Base-by-base conservation (phyloP, 2,329 filamentous ascomycete species). In the Apiospora phragmitis region DNA sequence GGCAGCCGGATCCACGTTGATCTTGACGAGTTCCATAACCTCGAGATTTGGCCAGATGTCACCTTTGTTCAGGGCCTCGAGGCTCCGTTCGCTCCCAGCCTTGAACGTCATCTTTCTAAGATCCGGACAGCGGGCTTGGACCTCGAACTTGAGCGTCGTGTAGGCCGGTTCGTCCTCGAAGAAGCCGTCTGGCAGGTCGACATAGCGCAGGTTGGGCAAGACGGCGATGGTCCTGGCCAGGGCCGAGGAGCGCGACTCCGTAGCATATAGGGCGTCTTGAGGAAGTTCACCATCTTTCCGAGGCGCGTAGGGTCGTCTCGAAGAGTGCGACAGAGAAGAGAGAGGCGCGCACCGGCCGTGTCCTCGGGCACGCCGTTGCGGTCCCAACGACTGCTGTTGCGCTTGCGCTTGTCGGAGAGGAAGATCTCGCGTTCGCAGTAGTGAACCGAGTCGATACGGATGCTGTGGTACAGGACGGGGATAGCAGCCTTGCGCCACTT, bases 221-320 rank as follows among this genome's bases (percentile, higher is more conserved):
- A 95, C 93, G 47, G 94, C 94, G 66, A 98, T 92, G 35, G 93
- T 94, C 68, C 94, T 90, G 12, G 95, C 95, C 67, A 98, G 88
- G 73, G 95, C 93, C 69, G 93, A 88, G 79, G 96, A 94, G 79
- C 89, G 93, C 1, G 93, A 93, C 83, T 98, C 94, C 95, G 91
- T 69, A 95, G 92, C 95, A 98, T 98, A 81, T 97, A 98, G 8
- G 95, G 94, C 71, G 94, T 91, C 84, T 97, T 97, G 77, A 98
- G 86, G 76, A 92, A 94, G 77, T 91, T 84, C 6, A 97, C 93
- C 55, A 90, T 85, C 70, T 88, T 85, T 43, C 92, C 94, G 65
- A 97, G 83, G 35, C 87, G 84, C 11, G 87, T 89, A 29, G 90
- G 88, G 72, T 94, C 92, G 67, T 95, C 93, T 73, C 94, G 90